phyloP scores from a whole-genome alignment of 2,329 filamentous ascomycete species.

The Aspergillus sp. region DNA sequence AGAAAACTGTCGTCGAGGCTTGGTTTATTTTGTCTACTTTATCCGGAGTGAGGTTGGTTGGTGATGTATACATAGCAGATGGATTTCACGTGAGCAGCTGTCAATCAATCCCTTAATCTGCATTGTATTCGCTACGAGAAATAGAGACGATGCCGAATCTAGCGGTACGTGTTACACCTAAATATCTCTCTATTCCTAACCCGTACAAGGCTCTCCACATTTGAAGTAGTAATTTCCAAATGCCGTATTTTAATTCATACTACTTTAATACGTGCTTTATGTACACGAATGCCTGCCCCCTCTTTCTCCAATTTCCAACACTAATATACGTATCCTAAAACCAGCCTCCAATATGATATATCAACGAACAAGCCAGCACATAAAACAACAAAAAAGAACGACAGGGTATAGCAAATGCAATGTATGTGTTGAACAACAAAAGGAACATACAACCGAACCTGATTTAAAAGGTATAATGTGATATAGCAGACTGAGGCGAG shows the following conservation, averaged over 20 bases:
- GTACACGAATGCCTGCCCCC: no score
- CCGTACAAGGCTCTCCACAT: no score
- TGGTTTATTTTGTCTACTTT: constrained; percentile 1
- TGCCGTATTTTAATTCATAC: no score
- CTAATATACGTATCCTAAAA: background rate
- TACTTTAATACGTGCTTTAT: no score
- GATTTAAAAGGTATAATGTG: background rate
- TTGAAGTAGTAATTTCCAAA: no score
- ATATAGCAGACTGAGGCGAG: background rate
- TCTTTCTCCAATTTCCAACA: no score
- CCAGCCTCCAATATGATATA: background rate
- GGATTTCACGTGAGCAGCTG: background rate
- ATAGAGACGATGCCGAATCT: no score
- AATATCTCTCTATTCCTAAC: no score
- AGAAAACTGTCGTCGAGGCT: background rate
- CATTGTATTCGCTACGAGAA: no score
- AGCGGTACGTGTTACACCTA: no score
- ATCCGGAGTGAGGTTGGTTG: background rate
- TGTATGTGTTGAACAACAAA: background rate
- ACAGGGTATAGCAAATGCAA: background rate
- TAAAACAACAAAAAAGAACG: background rate
- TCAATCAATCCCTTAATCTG: background rate
- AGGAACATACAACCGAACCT: background rate
- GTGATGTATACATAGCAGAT: constrained; percentile 1
- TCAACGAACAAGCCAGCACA: background rate